Conservation (phyloP, 345 rosid species). For the Dipteronia sinensis region DNA sequence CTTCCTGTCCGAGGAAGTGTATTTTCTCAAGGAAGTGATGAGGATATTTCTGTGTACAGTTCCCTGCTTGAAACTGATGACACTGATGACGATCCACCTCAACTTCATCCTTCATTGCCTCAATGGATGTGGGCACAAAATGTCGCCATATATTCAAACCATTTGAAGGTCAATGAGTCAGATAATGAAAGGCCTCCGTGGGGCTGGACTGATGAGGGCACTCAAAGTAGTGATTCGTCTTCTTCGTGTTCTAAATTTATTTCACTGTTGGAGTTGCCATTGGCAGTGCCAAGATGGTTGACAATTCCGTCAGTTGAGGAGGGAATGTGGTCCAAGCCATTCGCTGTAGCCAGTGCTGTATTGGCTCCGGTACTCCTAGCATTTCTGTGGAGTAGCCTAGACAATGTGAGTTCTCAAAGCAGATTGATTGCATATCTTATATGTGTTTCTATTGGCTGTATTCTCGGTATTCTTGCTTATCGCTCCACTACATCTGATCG, state of each 20-base stretch:
- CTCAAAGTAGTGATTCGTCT: slow-evolving; percentile 29
- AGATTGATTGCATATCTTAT: slow-evolving; percentile 42
- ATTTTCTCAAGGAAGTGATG: slow-evolving; percentile 46
- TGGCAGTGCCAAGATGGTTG: slow-evolving; percentile 65
- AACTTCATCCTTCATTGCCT: slow-evolving; percentile 57
- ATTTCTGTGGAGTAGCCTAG: slow-evolving; percentile 63
- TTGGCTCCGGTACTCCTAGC: slow-evolving; percentile 74
- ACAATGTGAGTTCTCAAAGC: slow-evolving; percentile 36
- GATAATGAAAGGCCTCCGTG: slow-evolving; percentile 55
- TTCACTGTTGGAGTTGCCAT: slow-evolving; percentile 63
- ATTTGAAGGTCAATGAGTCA: slow-evolving; percentile 34
- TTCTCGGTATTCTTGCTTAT: slow-evolving; percentile 59
- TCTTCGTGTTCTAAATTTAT: slow-evolving; percentile 42
- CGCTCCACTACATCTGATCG: slow-evolving; percentile 51
- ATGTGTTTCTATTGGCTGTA: slow-evolving; percentile 47
- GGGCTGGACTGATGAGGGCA: slow-evolving; percentile 55
- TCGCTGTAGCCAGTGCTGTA: slow-evolving; percentile 69
- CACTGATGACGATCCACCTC: slow-evolving; percentile 52
- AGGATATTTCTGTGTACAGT: slow-evolving; percentile 40
- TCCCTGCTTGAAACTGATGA: slow-evolving; percentile 56
- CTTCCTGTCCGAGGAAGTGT: slow-evolving; percentile 50
- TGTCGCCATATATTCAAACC: slow-evolving; percentile 70
- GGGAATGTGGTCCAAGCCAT: slow-evolving; percentile 77
- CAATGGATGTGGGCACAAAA: slow-evolving; percentile 84
- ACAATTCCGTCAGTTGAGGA: slow-evolving; percentile 77